phyloP scores from a whole-genome alignment of 768 basidiomycete genomes.

The Lanmaoa pseudosensibilis region DNA sequence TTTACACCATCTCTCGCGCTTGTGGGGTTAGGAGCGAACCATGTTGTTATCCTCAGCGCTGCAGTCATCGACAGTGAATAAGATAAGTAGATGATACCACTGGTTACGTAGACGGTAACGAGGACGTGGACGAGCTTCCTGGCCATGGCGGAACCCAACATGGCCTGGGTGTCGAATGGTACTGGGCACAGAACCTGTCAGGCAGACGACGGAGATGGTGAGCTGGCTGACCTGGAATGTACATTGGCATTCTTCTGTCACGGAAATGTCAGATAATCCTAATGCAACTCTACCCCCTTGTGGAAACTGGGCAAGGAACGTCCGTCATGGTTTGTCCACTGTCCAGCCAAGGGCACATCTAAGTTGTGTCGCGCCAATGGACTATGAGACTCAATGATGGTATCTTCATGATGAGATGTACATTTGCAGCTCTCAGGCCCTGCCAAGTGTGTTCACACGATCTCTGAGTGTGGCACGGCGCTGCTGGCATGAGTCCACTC shows the following conservation, averaged over 20 bases:
- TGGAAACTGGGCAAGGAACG: not conserved
- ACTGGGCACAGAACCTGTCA: not conserved
- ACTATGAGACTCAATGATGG: not conserved
- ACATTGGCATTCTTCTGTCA: constrained; percentile 17
- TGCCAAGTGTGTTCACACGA: not conserved
- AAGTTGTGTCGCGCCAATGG: not conserved
- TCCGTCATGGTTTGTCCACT: too few species aligned
- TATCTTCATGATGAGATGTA: not conserved
- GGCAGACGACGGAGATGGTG: not conserved
- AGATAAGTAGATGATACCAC: constrained; percentile 35
- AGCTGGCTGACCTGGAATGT: not conserved
- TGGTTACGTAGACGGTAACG: constrained; percentile 22
- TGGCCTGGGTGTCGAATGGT: not conserved
- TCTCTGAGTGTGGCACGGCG: not conserved
- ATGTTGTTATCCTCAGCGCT: constrained; percentile 3
- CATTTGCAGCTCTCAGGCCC: too few species aligned
- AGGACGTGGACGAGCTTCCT: constrained; percentile 17
- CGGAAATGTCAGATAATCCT: not conserved
- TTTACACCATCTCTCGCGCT: not conserved
- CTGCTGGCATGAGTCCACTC: not conserved
- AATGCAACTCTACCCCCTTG: not conserved
- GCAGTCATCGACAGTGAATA: constrained; percentile 22
- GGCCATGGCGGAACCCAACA: constrained; percentile 10
- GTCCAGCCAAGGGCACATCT: not conserved
- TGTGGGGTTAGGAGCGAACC: constrained; percentile 1